phyloP scores from a whole-genome alignment of 2,329 filamentous ascomycete genomes.

The Botrytis fabae region DNA sequence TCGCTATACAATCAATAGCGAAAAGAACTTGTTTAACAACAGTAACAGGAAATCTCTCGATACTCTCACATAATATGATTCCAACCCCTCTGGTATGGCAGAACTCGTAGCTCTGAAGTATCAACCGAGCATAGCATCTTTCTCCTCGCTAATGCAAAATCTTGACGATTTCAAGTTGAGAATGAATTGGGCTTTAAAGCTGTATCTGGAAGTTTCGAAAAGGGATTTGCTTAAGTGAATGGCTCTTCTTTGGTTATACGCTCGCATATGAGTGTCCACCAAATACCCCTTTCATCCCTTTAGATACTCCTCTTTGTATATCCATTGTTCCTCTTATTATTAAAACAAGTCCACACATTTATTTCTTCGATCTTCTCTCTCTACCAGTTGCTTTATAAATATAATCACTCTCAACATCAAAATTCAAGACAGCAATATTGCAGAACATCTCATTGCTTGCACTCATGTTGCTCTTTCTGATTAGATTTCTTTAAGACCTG shows the following conservation, averaged over 20 bases:
- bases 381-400: neutral
- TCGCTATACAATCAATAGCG: neutral
- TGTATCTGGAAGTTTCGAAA: neutral
- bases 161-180: neutral
- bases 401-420: neutral
- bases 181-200: neutral
- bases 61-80: neutral
- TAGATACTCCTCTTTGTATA: too few species aligned
- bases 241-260: rapidly evolving
- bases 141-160: rapidly evolving
- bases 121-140: rapidly evolving
- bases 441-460: too few species aligned
- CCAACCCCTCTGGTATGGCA: neutral
- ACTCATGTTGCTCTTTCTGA: too few species aligned
- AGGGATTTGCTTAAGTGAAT: neutral
- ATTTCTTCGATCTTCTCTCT: neutral
- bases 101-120: neutral
- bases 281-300: too few species aligned
- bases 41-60: rapidly evolving
- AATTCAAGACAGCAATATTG: neutral
- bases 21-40: rapidly evolving
- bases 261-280: neutral
- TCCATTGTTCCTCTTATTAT: too few species aligned
- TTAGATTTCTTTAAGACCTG: too few species aligned
- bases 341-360: neutral